Percentiles rank a stretch among this genome's conserved stretches.
Conservation (phyloP, 1,139 yeast genomes). For the Candida sojae region DNA sequence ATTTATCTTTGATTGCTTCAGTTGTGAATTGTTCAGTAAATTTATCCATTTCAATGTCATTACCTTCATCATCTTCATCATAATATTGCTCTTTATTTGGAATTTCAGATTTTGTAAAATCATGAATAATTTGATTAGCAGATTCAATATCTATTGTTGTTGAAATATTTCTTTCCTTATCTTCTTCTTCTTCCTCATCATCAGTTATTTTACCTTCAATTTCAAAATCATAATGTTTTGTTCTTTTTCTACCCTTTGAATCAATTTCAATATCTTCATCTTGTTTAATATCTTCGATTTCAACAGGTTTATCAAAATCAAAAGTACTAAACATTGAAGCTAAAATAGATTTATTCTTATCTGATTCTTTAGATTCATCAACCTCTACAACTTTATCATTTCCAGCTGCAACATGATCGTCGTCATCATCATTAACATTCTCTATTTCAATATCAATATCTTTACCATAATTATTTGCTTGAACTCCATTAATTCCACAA, state of each 20-base stretch:
- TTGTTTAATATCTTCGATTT: slow-evolving; percentile 38
- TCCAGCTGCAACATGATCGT: slow-evolving; percentile 17
- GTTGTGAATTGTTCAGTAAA: slow-evolving; percentile 28
- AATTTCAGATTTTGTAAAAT: slow-evolving; percentile 20
- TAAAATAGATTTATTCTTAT: slow-evolving; percentile 47
- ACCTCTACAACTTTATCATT: slow-evolving; percentile 18
- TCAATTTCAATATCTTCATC: slow-evolving; percentile 51
- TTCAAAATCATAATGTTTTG: slow-evolving; percentile 39
- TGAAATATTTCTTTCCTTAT: slow-evolving; percentile 2
- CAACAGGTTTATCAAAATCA: slow-evolving; percentile 66
- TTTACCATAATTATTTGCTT: slow-evolving; percentile 20
- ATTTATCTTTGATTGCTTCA: slow-evolving; percentile 27
- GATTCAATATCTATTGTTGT: slow-evolving; percentile 21
- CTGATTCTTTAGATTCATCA: slow-evolving; percentile 26
- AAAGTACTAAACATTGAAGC: slow-evolving; percentile 52
- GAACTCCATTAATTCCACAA: slow-evolving; percentile 28
- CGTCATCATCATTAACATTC: slow-evolving; percentile 19
- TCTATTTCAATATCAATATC: slow-evolving; percentile 17
- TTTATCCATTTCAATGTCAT: slow-evolving; percentile 31
- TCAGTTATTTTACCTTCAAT: slow-evolving; percentile 28
- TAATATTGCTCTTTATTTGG: slow-evolving; percentile 38
- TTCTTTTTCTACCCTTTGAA: slow-evolving; percentile 43
- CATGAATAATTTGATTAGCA: slow-evolving; percentile 23
- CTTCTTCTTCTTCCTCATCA: slow-evolving; percentile 19
- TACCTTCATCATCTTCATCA: slow-evolving; percentile 47